phyloP scores from a whole-genome alignment of 2,329 filamentous ascomycete genomes.

The Fusarium avenaceum region DNA sequence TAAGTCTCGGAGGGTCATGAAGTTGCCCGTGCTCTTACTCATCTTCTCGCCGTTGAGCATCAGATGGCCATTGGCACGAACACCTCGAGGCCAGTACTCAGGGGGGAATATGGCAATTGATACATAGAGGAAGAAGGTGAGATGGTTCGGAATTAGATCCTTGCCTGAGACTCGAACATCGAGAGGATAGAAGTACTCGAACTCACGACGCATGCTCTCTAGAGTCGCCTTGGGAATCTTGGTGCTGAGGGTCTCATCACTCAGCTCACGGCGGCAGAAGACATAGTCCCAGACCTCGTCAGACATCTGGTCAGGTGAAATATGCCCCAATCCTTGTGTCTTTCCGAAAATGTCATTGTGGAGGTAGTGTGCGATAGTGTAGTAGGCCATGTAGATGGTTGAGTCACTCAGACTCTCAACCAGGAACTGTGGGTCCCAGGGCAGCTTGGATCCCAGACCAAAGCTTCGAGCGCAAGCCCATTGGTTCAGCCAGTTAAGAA shows the following conservation, averaged over 20 bases:
- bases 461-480: conserved; percentile 96
- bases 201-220: conserved; percentile 86
- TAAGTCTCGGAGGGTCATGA: conserved; percentile 88
- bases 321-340: conserved; percentile 74
- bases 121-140: conserved; percentile 96
- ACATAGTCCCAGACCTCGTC: conserved; percentile 98
- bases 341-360: conserved; percentile 90
- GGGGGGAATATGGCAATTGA: conserved; percentile 90
- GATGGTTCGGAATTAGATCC: conserved; percentile 91
- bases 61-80: conserved; percentile 93
- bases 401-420: conserved; percentile 94
- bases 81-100: conserved; percentile 87
- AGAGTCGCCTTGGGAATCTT: conserved; percentile 81
- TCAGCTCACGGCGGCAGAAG: conserved; percentile 81
- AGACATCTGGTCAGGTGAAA: conserved; percentile 87
- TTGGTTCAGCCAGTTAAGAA: conserved; percentile 91
- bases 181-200: conserved; percentile 97
- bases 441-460: conserved; percentile 92
- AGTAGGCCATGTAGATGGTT: conserved; percentile 92
- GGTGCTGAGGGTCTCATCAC: conserved; percentile 74
- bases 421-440: conserved; percentile 91
- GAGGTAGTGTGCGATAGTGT: conserved; percentile 75
- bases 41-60: conserved; percentile 98
- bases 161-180: conserved; percentile 92
- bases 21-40: conserved; percentile 98